Base-by-base conservation (phyloP, 192 early-diverging fungal species). In the Spizellomyces punctatus region DNA sequence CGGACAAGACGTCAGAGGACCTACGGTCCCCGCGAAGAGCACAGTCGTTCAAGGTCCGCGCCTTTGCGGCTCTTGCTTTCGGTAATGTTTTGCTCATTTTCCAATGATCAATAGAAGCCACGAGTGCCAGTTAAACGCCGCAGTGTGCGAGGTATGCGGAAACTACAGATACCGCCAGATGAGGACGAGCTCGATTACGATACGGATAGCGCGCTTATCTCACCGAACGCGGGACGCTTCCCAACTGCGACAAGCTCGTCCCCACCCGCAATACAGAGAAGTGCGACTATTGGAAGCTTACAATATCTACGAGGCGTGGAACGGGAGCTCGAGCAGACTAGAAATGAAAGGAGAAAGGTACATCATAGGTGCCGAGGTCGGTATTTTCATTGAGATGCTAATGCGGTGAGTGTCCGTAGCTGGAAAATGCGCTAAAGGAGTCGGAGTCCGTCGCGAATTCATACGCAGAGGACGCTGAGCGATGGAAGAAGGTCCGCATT, bases 1-100 rank as follows among this genome's bases (percentile, higher is more conserved):
- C 50, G 50, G 50, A 54, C 17, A 54, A n/a, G 50, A 54, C 50
- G 14, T 54, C 50, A 19, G 50, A 54, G 14, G 50, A 54, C 50
- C 50, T 54, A 54, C 50, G 50, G 17, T 54, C 50, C 0, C 50
- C 50, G 17, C 12, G 50, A 54, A 12, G 50, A 54, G 50, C 50
- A 19, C 50, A 54, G 17, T 54, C 50, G 14, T 54, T 54, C 50
- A 12, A 19, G 50, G 50, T 54, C 1, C 12, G 17, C 50, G 0
- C 50, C 12, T 54, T 54, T n/a, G 17, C 14, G 17, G 50, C 50
- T n/a, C 12, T 12, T 12, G 50, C 14, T 54, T n/a, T 0, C 50
- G 17, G 4, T n/a, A 0, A n/a, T 12, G 17, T 54, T n/a, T 12
- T 12, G 1, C 27, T 36, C 27, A 36, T 36, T 36, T 3, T 36